Base-by-base conservation (phyloP, 768 basidiomycete genomes). In the Lentinula guzmanii region DNA sequence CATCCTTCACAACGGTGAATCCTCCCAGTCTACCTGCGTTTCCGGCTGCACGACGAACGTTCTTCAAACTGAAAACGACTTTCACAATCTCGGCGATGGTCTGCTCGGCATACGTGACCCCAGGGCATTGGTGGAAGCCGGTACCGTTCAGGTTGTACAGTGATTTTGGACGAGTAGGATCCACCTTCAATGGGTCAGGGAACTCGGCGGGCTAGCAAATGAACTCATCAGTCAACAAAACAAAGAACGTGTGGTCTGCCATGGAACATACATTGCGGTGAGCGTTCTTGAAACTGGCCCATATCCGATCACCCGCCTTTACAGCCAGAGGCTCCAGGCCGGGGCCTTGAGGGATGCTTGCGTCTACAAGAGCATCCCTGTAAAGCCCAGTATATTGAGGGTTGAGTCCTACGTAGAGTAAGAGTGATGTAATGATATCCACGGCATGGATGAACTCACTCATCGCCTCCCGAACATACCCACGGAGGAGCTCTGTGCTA, bases 391-490 rank as follows among this genome's bases (percentile, higher is more conserved):
- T 63, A 68, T 72, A 78, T 63, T 81, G 78, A 5, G 76, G 75
- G 58, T 71, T 72, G 24, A 78, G 67, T 10, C 74, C 76, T 77
- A 53, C 0, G 10, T 6, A 43, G 34, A 28, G 33, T 28, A 51
- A 55, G 39, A n/a, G 31, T 2, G 15, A n/a, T 60, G 8, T 5
- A 35, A 21, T 43, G 13, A 45, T n/a, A n/a, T 28, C 1, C 9
- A 52, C 4, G 33, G 51, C n/a, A 34, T 18, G 18, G 13, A n/a
- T 37, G 34, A 16, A 74, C 77, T 43, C 52, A 80, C 82, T 72
- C 76, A 83, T 77, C 0, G 77, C 83, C 65, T 85, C 82, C 28
- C 77, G 69, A 13, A 81, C 77, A 65, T 84, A 85, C 18, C 82
- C 83, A 8, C 68, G 71, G 6, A 84, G 66, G 24, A 77, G 60